phyloP scores from a whole-genome alignment of 129 eudicot species.

The Calendula officinalis region DNA sequence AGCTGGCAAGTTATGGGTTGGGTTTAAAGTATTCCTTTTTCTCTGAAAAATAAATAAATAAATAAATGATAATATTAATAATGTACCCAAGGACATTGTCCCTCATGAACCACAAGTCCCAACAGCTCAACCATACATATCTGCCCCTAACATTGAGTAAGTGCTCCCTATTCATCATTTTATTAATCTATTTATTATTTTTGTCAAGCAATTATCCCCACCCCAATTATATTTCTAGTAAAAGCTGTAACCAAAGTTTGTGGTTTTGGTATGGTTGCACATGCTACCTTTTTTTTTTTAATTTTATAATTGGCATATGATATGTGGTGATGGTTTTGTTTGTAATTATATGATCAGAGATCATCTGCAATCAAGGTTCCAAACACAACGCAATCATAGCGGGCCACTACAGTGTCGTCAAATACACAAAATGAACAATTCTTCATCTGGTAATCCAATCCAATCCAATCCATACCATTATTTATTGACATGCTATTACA shows the following conservation, averaged over 20 bases:
- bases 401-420: constrained; percentile 78
- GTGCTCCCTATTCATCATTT: background rate
- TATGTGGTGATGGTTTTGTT: constrained; percentile 30
- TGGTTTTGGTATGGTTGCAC: constrained; percentile 7
- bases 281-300: background rate
- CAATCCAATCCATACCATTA: constrained; percentile 4
- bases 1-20: background rate
- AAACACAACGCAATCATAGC: constrained; percentile 62
- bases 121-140: background rate
- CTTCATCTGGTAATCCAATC: constrained; percentile 52
- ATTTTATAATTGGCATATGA: constrained; percentile 1
- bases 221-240: background rate
- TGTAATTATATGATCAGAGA: constrained; percentile 52
- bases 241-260: background rate
- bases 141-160: background rate
- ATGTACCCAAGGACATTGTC: background rate
- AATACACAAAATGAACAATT: constrained; percentile 51
- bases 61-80: background rate
- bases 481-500: constrained; percentile 1
- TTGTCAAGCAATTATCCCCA: background rate
- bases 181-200: background rate
- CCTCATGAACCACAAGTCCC: background rate
- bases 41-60: background rate
- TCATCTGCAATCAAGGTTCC: constrained; percentile 48
- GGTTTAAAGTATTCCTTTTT: background rate